Evolutionary conservation across 2,329 filamentous ascomycete species (phyloP).

Genomic region (Penicillium sp.): DNA sequence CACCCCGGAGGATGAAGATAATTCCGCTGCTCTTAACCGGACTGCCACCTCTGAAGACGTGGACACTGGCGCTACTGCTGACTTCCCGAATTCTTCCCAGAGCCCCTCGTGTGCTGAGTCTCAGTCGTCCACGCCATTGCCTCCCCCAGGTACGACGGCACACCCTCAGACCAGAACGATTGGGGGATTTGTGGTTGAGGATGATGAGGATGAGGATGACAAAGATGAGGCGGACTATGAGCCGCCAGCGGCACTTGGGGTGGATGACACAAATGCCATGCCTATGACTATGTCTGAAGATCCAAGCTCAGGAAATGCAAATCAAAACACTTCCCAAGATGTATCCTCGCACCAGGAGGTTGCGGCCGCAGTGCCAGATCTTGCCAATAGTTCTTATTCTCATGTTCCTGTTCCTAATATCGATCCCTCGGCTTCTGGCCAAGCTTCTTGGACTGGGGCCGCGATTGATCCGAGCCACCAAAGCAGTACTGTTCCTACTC

Average conservation of each 20-base stretch:
- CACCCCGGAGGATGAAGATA: constrained; percentile 25
- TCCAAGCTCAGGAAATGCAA: constrained; percentile 57
- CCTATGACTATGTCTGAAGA: constrained; percentile 52
- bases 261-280: constrained; percentile 50
- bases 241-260: constrained; percentile 51
- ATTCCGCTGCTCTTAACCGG: constrained; percentile 23
- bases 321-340: constrained; percentile 58
- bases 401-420: constrained; percentile 47
- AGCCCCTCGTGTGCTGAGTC: constrained; percentile 37
- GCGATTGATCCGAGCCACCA: constrained; percentile 34
- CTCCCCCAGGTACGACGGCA: constrained; percentile 32
- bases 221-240: constrained; percentile 53
- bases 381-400: constrained; percentile 53
- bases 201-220: constrained; percentile 58
- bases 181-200: constrained; percentile 64
- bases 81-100: constrained; percentile 31
- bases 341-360: constrained; percentile 61
- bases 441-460: constrained; percentile 35
- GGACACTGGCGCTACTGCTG: constrained; percentile 30
- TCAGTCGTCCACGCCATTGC: constrained; percentile 33
- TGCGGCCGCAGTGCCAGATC: constrained; percentile 47
- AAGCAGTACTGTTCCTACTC: constrained; percentile 40
- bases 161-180: constrained; percentile 52
- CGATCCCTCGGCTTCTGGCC: constrained; percentile 38
- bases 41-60: constrained; percentile 24